A percentile compares a stretch with the other conserved stretches of the same genome.
phyloP scores from a whole-genome alignment of 805 yeast species.

The Ogataea minuta region DNA sequence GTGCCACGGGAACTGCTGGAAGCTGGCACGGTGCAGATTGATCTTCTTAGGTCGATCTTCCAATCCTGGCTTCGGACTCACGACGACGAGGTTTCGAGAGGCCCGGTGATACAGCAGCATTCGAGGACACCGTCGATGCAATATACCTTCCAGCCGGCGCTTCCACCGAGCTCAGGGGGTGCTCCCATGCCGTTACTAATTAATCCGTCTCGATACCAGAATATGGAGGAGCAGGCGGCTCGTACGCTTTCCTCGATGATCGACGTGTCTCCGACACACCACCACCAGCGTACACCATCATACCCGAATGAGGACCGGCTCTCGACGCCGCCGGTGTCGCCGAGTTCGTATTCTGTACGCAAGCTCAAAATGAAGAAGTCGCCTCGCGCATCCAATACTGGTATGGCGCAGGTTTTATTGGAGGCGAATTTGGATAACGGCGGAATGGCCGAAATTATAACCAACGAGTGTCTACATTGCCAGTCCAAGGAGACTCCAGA shows the following conservation, averaged over 20 bases:
- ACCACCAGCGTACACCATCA: conserved; percentile 6
- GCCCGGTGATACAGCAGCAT: conserved; percentile 3
- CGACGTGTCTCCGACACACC: conserved; percentile 8
- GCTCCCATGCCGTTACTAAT: conserved; percentile 6
- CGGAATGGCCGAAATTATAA: conserved; percentile 1
- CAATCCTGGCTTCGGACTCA: conserved; percentile 18
- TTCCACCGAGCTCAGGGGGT: conserved; percentile 1
- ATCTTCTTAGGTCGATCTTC: conserved; percentile 14
- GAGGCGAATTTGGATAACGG: conserved; percentile 6
- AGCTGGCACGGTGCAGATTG: conserved; percentile 19
- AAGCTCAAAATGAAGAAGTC: conserved; percentile 21
- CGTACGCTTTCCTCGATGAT: conserved; percentile 29
- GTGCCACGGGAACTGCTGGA: conserved; percentile 22
- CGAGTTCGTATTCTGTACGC: conserved; percentile 22
- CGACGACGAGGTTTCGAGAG: conserved; percentile 14
- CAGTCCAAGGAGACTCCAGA: conserved; percentile 67
- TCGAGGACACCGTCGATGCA: conserved; percentile 7
- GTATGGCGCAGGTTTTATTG: conserved; percentile 4
- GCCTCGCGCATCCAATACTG: conserved; percentile 8
- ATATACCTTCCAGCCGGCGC: conserved; percentile 6
- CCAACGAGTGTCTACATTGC: conserved; percentile 37
- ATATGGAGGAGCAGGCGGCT: conserved; percentile 31
- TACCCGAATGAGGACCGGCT: conserved; percentile 14
- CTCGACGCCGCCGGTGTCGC: conserved; percentile 26
- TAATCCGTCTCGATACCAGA: conserved; percentile 11